Evolutionary conservation across 1,284 basidiomycete species (phyloP), one percentile per base, ranked within the genome.

Genomic region (Sporisorium sorghi): DNA sequence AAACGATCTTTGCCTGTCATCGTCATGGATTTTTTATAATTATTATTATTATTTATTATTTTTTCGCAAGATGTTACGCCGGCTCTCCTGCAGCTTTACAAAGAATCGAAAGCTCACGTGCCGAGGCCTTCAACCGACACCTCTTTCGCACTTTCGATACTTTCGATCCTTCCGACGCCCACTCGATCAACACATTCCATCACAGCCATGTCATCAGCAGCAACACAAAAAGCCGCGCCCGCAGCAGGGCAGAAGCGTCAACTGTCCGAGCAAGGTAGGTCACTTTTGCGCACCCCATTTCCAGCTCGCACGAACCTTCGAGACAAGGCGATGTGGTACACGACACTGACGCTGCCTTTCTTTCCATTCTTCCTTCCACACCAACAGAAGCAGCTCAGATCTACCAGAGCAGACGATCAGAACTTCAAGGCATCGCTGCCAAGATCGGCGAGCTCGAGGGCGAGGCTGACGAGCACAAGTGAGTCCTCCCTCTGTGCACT

Each of bases 401-500:
- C 21, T 79, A 67, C 40, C 80, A 84, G 51, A 56, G 65, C 7
- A 66, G 76, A 33, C 60, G 79, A 19, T 71, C 69, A 33, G 82
- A 84, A 53, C 66, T 84, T 5, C 79, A 82, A 58, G 77, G 78
- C 14, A 79, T 84, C 42, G 83, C 80, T 3, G 72, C 74, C 53
- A 83, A 83, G 62, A 79, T 84, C 28, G 78, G 81, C 50, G 83
- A 84, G 37, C 74, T 84, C 44, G 83, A 84, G 59, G 73, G 76
- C 46, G 82, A 83, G 46, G 77, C 77, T 14, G 83, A 84, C 57
- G 83, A 84, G 55, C 83, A 84, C 73, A 71, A 70, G 81, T 83
- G 58, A 53, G 82, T 77, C 33, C 24, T 21, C 33, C 32, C 37
- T 19, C 35, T 32, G 21, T 6, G 10, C 26, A 12, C n/a, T n/a